Conservation (phyloP, 345 rosid genomes). For the Anacardium occidentale region DNA sequence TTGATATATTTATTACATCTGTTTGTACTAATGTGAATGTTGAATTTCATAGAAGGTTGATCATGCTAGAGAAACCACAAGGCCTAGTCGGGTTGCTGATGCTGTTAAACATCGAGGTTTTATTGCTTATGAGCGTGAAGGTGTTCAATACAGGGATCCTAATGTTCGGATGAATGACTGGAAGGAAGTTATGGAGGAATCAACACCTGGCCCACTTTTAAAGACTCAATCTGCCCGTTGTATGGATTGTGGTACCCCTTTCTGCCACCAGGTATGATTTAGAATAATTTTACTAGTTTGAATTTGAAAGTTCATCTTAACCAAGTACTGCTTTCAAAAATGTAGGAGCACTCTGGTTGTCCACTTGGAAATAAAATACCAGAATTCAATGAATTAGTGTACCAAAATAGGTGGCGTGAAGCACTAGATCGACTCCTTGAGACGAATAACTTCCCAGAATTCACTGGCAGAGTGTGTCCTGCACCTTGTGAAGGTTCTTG, state of each 20-base stretch:
- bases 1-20: background rate
- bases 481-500: constrained; percentile 99
- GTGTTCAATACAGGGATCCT: constrained; percentile 88
- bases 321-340: background rate
- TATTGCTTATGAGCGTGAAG: constrained; percentile 88
- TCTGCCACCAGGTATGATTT: constrained; percentile 85
- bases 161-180: constrained; percentile 80
- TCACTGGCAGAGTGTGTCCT: constrained; percentile 99
- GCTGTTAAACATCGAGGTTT: constrained; percentile 88
- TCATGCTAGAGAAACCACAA: constrained; percentile 37
- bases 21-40: constrained; percentile 5
- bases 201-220: constrained; percentile 78
- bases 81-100: constrained; percentile 61
- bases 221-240: constrained; percentile 98
- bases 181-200: constrained; percentile 87
- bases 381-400: constrained; percentile 94
- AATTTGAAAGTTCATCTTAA: background rate
- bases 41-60: constrained; percentile 37
- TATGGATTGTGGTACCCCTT: constrained; percentile 99
- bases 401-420: constrained; percentile 98
- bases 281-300: background rate
- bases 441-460: constrained; percentile 98
- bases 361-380: constrained; percentile 99
- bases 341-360: constrained; percentile 95
- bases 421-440: constrained; percentile 94